Conservation (phyloP, 148 eudicot species). For the Amaranthus cruentus region DNA sequence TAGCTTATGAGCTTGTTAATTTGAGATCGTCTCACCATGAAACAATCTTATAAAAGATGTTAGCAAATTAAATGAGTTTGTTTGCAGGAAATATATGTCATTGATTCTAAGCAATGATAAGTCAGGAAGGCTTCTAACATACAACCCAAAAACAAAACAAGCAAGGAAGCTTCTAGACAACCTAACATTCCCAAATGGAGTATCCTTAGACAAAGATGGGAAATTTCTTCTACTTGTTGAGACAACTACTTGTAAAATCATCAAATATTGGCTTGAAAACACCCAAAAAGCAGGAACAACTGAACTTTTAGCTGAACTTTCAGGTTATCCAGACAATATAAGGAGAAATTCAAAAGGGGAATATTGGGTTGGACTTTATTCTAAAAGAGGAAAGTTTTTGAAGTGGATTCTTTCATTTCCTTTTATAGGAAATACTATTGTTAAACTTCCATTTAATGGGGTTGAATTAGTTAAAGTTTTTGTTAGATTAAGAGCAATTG, state of each 20-base stretch:
- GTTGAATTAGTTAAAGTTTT: slow-evolving; percentile 28
- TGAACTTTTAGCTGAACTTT: slow-evolving; percentile 42
- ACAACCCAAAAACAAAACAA: slow-evolving; percentile 43
- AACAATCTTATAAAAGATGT: too few species aligned
- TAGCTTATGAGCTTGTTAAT: too few species aligned
- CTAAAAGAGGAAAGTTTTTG: slow-evolving; percentile 34
- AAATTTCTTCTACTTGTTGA: slow-evolving; percentile 51
- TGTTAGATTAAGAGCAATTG: slow-evolving; percentile 37
- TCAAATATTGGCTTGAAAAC: slow-evolving; percentile 42
- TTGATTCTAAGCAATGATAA: slow-evolving; percentile 50
- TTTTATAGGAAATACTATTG: slow-evolving; percentile 45
- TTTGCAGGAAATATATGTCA: slow-evolving; percentile 49
- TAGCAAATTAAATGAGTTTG: neutral
- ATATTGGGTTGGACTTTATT: slow-evolving; percentile 75
- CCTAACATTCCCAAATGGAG: slow-evolving; percentile 77
- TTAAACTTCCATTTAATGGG: slow-evolving; percentile 40
- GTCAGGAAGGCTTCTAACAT: slow-evolving; percentile 65
- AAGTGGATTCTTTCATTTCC: slow-evolving; percentile 38
- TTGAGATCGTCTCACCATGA: too few species aligned
- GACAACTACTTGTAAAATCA: slow-evolving; percentile 47
- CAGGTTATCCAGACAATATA: slow-evolving; percentile 72
- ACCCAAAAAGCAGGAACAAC: slow-evolving; percentile 29
- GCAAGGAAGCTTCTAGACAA: slow-evolving; percentile 37
- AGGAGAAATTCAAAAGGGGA: slow-evolving; percentile 49
- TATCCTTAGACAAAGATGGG: slow-evolving; percentile 47